Evolutionary conservation across 2,329 filamentous ascomycete genomes (phyloP).

Genomic region (Thermomyces lanuginosus): DNA sequence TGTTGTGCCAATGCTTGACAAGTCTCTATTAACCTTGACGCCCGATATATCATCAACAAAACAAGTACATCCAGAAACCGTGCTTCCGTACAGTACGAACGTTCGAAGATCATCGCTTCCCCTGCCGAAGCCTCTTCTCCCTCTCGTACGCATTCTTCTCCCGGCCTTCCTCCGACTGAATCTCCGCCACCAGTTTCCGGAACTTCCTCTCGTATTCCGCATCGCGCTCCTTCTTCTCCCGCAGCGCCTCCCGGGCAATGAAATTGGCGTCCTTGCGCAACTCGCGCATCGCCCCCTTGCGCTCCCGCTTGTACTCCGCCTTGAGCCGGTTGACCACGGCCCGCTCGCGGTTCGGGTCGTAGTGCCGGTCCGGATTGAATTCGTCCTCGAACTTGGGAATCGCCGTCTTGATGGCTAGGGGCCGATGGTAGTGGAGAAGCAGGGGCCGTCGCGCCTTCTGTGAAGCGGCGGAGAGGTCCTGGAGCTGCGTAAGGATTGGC

Average conservation of each 20-base stretch:
- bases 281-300: slow-evolving; percentile 87
- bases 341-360: slow-evolving; percentile 86
- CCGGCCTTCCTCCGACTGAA: slow-evolving; percentile 80
- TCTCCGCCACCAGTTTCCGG: slow-evolving; percentile 78
- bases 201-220: slow-evolving; percentile 93
- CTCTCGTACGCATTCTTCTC: slow-evolving; percentile 80
- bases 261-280: slow-evolving; percentile 91
- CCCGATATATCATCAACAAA: too few relatives aligned
- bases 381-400: slow-evolving; percentile 92
- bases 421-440: slow-evolving; percentile 74
- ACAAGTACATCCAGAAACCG: too few relatives aligned
- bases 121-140: slow-evolving; percentile 62
- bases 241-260: slow-evolving; percentile 74
- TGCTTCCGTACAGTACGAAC: too few relatives aligned
- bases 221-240: slow-evolving; percentile 86
- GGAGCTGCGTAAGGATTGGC: slow-evolving; percentile 18
- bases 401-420: slow-evolving; percentile 70
- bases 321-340: slow-evolving; percentile 69
- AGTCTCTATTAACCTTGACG: too few relatives aligned
- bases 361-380: slow-evolving; percentile 91
- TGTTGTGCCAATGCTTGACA: too few relatives aligned
- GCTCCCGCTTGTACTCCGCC: slow-evolving; percentile 85
- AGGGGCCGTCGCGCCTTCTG: slow-evolving; percentile 58
- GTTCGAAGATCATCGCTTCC: slow-evolving; percentile 35
- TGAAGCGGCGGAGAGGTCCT: slow-evolving; percentile 39